Base-by-base conservation (phyloP, 164 flowering plant genomes). In the Cinnamomum chago region DNA sequence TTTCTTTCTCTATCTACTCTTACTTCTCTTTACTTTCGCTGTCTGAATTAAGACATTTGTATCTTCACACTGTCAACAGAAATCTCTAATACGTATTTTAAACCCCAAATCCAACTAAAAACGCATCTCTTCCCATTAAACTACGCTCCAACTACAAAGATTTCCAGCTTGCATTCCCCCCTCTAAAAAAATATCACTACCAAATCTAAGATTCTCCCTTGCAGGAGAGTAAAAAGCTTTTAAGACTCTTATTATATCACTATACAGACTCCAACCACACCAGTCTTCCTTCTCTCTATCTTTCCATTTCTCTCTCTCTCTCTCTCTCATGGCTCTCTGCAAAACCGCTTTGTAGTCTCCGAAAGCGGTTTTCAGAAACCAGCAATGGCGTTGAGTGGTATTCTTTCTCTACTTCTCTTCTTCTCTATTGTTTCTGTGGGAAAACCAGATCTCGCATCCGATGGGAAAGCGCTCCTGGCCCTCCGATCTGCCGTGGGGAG, bases 401-500 rank as follows among this genome's bases (percentile, higher is more conserved):
- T 35, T 75, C 50, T 75, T 60, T 47, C 79, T 3, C n/a, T 82
- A 20, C 5, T 74, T 20, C 28, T 82, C 20, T 55, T 85, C 12
- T n/a, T 78, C 67, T 51, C 67, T 30, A 30, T 70, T 65, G 67
- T 74, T 40, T 70, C 11, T 24, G 20, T 72, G 64, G 85, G 75
- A 35, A 73, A 55, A 62, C 79, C 90, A 70, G 93, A 90, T 84
- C 88, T 86, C 33, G 70, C 77, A 30, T 69, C 86, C 60, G 95
- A 90, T 79, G 72, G 77, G 51, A 73, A 86, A 12, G 91, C 95
- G 17, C 90, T 94, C 5, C 78, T 92, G 2, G 73, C 88, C 17
- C 85, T 94, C 58, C 87, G 90, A 5, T 65, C 90, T 14, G 80
- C 92, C 33, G 90, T 92, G 14, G 87, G 90, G 40, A 83, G 89